These are phyloP conservation scores for Suillus sp. DNA, from an alignment of 768 basidiomycete species.

Conservation along the genomic window DNA sequence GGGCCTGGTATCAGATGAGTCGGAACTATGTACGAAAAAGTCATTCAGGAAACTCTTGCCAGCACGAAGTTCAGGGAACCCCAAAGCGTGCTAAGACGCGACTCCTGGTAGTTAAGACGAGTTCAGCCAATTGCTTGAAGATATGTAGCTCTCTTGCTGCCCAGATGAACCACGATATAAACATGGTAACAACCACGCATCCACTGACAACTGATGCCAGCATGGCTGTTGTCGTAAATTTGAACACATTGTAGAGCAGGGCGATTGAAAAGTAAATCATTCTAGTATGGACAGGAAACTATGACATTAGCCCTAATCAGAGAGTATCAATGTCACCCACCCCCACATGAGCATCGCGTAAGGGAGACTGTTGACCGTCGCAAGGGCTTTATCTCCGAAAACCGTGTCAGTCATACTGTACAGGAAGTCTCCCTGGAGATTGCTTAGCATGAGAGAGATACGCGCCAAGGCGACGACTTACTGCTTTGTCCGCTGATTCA, in stretches of 20 bases:
- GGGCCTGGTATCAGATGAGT: too few species aligned
- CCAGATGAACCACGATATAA: conserved; percentile 11
- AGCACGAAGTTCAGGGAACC: background rate
- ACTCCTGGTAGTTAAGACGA: background rate
- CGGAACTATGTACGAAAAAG: too few species aligned
- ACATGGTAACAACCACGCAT: conserved; percentile 7
- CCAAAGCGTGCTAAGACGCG: background rate
- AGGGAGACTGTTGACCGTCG: conserved; percentile 51
- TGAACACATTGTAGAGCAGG: conserved; percentile 5
- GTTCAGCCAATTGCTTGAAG: background rate
- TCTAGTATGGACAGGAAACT: background rate
- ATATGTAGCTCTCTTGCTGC: background rate
- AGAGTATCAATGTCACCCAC: conserved; percentile 33
- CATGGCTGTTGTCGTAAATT: background rate
- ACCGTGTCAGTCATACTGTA: conserved; percentile 17
- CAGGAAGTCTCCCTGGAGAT: conserved; percentile 3
- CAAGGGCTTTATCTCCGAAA: conserved; percentile 45
- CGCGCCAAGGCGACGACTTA: conserved; percentile 23
- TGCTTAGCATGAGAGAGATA: background rate
- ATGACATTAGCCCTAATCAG: background rate
- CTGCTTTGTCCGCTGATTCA: conserved; percentile 38
- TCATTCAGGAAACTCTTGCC: background rate
- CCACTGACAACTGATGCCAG: conserved; percentile 2
- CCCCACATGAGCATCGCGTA: conserved; percentile 56
- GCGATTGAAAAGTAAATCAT: conserved; percentile 15